Conservation (phyloP, 2,329 filamentous ascomycete genomes). For the Colletotrichum sp. region DNA sequence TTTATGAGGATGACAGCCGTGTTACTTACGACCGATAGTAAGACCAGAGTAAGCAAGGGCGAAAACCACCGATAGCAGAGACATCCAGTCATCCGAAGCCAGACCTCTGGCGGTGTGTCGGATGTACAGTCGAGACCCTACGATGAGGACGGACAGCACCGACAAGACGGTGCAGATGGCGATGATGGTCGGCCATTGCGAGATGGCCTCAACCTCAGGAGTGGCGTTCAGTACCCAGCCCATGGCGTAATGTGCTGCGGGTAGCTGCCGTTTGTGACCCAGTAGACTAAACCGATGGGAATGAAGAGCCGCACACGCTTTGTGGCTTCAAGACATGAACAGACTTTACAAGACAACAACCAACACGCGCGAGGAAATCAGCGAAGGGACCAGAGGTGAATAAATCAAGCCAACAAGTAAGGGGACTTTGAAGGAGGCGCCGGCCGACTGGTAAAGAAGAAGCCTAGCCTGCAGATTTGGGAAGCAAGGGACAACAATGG, state of each 20-base stretch:
- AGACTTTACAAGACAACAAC: neutral
- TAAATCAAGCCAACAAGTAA: neutral
- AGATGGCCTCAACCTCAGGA: constrained; percentile 48
- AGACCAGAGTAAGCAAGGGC: constrained; percentile 53
- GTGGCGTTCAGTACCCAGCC: constrained; percentile 57
- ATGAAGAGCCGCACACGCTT: neutral
- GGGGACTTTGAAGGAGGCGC: neutral
- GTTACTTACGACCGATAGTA: constrained; percentile 52
- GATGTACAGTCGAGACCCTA: constrained; percentile 46
- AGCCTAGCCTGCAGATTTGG: neutral
- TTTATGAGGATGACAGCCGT: neutral
- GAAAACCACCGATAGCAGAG: constrained; percentile 46
- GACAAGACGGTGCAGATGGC: constrained; percentile 52
- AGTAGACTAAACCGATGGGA: neutral
- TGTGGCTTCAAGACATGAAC: neutral
- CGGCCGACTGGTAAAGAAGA: neutral
- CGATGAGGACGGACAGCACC: constrained; percentile 44
- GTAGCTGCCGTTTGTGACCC: neutral
- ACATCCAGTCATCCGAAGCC: constrained; percentile 52
- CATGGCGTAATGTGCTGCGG: constrained; percentile 36
- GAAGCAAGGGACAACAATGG: neutral
- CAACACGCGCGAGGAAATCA: neutral
- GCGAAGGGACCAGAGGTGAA: neutral
- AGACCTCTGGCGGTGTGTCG: constrained; percentile 47
- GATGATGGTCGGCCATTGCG: constrained; percentile 54